Conservation (phyloP, 106 monocot species). For the Dactylorhiza incarnata region DNA sequence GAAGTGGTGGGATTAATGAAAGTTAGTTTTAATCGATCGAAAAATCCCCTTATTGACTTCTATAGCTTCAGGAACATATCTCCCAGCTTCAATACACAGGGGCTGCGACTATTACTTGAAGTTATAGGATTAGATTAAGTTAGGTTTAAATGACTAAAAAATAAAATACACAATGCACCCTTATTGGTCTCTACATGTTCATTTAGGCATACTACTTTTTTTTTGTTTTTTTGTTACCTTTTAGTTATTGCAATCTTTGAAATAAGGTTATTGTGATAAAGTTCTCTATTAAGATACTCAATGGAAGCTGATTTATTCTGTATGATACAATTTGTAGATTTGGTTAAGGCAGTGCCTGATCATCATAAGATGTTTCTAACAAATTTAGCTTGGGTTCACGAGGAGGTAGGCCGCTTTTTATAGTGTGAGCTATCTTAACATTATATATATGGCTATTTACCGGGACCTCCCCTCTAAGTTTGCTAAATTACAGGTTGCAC, state of each 20-base stretch:
- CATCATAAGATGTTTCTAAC: slow-evolving; percentile 75
- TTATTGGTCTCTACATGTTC: not conserved
- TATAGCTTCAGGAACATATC: too few species aligned
- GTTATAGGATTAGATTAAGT: too few species aligned
- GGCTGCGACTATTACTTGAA: too few species aligned
- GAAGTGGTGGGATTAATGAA: too few species aligned
- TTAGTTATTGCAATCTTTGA: not conserved
- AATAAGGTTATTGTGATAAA: not conserved
- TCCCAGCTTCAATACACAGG: too few species aligned
- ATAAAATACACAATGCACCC: not conserved
- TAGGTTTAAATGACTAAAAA: too few species aligned
- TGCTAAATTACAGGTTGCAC: too few species aligned
- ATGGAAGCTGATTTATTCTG: slow-evolving; percentile 2
- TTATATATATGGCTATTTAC: not conserved
- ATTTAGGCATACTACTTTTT: not conserved
- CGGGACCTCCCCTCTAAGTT: too few species aligned
- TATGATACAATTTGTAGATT: slow-evolving; percentile 31
- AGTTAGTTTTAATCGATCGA: too few species aligned
- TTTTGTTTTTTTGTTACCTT: not conserved
- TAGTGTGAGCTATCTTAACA: not conserved
- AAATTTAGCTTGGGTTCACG: slow-evolving; percentile 79
- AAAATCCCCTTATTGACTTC: too few species aligned
- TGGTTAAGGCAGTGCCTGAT: slow-evolving; percentile 63
- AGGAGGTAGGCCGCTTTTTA: slow-evolving; percentile 43
- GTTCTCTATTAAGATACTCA: not conserved